phyloP scores from a whole-genome alignment of 2,329 filamentous ascomycete genomes.

The Plectosphaerella cucumerina region DNA sequence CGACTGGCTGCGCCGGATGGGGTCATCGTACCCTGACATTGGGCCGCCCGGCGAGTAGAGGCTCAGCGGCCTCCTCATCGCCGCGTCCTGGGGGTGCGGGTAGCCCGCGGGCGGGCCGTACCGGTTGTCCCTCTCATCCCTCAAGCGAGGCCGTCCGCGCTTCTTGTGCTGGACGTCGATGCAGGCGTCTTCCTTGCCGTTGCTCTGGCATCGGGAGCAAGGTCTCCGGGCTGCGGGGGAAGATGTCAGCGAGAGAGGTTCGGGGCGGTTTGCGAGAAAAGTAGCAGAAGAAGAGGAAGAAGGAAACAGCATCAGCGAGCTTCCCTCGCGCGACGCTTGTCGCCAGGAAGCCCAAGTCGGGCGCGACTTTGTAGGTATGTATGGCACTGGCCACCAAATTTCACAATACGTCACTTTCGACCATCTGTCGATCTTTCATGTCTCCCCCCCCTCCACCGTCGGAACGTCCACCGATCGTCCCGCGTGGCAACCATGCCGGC shows the following conservation, averaged over 20 bases:
- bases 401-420: too few relatives aligned
- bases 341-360: too few relatives aligned
- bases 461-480: neutral
- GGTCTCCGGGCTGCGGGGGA: conserved; percentile 61
- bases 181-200: conserved; percentile 76
- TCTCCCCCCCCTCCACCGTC: neutral
- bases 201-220: conserved; percentile 71
- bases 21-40: conserved; percentile 41
- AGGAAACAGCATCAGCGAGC: neutral
- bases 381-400: too few relatives aligned
- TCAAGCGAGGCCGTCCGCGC: conserved; percentile 69
- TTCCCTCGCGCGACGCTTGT: too few relatives aligned
- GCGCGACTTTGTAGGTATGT: too few relatives aligned
- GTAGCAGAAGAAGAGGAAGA: neutral
- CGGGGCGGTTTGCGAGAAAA: neutral
- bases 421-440: too few relatives aligned
- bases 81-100: conserved; percentile 39
- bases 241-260: conserved; percentile 24
- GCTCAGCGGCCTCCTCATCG: conserved; percentile 44
- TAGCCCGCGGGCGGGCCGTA: conserved; percentile 46
- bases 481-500: neutral
- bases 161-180: conserved; percentile 86
- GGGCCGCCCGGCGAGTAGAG: conserved; percentile 43
- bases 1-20: conserved; percentile 39
- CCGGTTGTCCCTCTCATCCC: conserved; percentile 63